phyloP scores from a whole-genome alignment of 805 yeast species.

The Teunomyces cretensis region DNA sequence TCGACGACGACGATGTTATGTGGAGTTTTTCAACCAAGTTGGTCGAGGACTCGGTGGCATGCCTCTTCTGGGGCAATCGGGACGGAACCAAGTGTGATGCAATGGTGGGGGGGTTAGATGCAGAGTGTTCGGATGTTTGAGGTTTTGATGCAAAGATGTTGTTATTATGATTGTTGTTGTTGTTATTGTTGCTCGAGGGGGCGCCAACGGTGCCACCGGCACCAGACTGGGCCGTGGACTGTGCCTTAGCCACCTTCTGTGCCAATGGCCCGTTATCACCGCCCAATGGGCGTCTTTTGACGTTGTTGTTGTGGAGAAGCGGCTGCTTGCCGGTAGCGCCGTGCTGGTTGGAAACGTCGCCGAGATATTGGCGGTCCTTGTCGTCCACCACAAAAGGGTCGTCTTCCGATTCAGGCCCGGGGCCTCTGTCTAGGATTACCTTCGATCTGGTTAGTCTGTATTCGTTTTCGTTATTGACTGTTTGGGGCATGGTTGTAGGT shows the following conservation, averaged over 20 bases:
- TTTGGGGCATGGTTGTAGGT: conserved; percentile 12
- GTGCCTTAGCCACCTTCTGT: conserved; percentile 11
- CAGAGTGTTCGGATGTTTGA: conserved; percentile 4
- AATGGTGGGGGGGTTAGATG: conserved; percentile 6
- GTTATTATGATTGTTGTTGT: conserved; percentile 3
- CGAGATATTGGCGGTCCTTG: conserved; percentile 28
- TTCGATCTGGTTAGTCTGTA: conserved; percentile 35
- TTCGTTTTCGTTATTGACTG: conserved; percentile 41
- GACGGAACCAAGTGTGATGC: conserved; percentile 21
- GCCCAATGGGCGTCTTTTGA: conserved; percentile 33
- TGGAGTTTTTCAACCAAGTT: conserved; percentile 39
- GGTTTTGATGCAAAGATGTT: conserved; percentile 3
- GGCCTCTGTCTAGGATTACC: conserved; percentile 6
- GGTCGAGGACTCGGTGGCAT: conserved; percentile 55
- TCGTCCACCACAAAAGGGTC: conserved; percentile 6
- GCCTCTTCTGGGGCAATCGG: conserved; percentile 49
- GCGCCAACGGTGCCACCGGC: conserved; percentile 3
- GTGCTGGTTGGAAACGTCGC: conserved; percentile 38
- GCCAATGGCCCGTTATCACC: conserved; percentile 34
- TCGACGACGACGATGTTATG: conserved; percentile 10
- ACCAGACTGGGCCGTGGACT: not conserved
- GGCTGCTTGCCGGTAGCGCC: conserved; percentile 2
- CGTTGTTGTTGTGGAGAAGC: conserved; percentile 1
- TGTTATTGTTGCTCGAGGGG: conserved; percentile 3
- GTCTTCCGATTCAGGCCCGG: conserved; percentile 3